phyloP scores from a whole-genome alignment of 1,284 basidiomycete genomes.

The Gomphus bonarii region DNA sequence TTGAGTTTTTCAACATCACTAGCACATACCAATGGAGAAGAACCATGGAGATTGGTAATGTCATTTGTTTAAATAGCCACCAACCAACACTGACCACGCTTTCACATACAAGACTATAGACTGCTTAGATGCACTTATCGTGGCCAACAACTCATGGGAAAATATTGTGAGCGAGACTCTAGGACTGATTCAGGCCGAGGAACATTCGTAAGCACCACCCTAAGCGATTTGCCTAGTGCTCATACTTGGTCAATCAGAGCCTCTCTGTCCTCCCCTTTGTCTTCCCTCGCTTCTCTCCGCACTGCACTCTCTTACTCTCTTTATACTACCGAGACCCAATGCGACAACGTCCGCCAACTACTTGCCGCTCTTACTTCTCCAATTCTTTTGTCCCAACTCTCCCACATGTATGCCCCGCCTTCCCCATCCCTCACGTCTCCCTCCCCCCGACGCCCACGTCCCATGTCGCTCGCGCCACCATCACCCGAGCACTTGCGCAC shows the following conservation, averaged over 20 bases:
- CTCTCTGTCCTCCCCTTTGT: constrained; percentile 27
- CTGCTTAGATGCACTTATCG: constrained; percentile 53
- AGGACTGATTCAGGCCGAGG: constrained; percentile 54
- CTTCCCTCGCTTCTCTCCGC: constrained; percentile 33
- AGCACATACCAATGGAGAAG: background rate
- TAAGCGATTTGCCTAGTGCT: constrained; percentile 10
- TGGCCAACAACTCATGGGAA: constrained; percentile 61
- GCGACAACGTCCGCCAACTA: constrained; percentile 68
- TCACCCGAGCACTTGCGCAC: constrained; percentile 10
- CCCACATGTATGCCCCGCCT: constrained; percentile 77
- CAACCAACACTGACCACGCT: background rate
- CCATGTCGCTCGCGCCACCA: background rate
- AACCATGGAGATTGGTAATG: constrained; percentile 1
- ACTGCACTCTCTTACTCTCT: constrained; percentile 61
- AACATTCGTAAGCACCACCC: constrained; percentile 38
- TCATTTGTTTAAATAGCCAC: background rate
- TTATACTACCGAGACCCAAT: constrained; percentile 63
- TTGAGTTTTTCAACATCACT: background rate
- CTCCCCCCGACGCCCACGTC: constrained; percentile 22
- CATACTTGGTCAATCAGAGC: constrained; percentile 9
- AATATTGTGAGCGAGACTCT: constrained; percentile 58
- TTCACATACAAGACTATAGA: constrained; percentile 23
- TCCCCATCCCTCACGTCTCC: constrained; percentile 38
- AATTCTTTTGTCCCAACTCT: constrained; percentile 54
- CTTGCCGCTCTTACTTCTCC: constrained; percentile 64